phyloP scores from a whole-genome alignment of 2,329 filamentous ascomycete genomes.

The Ilyonectria sp. region DNA sequence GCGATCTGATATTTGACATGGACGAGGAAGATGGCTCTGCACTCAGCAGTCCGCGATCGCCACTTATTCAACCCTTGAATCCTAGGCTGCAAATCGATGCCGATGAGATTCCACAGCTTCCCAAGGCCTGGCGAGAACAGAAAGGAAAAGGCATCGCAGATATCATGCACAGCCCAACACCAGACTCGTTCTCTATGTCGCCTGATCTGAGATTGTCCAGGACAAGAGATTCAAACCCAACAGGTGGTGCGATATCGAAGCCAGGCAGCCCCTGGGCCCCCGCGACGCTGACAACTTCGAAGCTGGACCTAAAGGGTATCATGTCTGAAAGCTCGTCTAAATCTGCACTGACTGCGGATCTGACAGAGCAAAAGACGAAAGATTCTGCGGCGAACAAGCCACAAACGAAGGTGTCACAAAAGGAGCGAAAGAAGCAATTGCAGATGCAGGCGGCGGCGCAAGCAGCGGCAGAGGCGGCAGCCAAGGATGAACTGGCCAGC shows the following conservation, averaged over 20 bases:
- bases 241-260: conserved; percentile 31
- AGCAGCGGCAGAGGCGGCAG: conserved; percentile 59
- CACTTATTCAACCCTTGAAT: conserved; percentile 37
- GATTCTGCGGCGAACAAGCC: conserved; percentile 56
- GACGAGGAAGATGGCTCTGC: conserved; percentile 77
- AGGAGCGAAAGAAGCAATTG: conserved; percentile 89
- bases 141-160: conserved; percentile 47
- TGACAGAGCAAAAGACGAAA: conserved; percentile 66
- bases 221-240: conserved; percentile 16
- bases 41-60: conserved; percentile 49
- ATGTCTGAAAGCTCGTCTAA: conserved; percentile 73
- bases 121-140: conserved; percentile 50
- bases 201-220: conserved; percentile 32
- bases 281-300: conserved; percentile 69
- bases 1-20: conserved; percentile 94
- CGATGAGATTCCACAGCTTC: conserved; percentile 50
- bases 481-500: conserved; percentile 50
- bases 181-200: conserved; percentile 40
- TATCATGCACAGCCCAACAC: conserved; percentile 27
- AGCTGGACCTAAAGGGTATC: conserved; percentile 83
- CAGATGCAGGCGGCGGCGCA: conserved; percentile 67
- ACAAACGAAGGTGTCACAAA: conserved; percentile 83
- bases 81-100: conserved; percentile 44
- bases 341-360: conserved; percentile 68
- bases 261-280: conserved; percentile 65